Percentiles rank a stretch among this genome's conserved stretches.
phyloP scores from a whole-genome alignment of 176 grass and related monocot species.

The Puccinellia tenuiflora region DNA sequence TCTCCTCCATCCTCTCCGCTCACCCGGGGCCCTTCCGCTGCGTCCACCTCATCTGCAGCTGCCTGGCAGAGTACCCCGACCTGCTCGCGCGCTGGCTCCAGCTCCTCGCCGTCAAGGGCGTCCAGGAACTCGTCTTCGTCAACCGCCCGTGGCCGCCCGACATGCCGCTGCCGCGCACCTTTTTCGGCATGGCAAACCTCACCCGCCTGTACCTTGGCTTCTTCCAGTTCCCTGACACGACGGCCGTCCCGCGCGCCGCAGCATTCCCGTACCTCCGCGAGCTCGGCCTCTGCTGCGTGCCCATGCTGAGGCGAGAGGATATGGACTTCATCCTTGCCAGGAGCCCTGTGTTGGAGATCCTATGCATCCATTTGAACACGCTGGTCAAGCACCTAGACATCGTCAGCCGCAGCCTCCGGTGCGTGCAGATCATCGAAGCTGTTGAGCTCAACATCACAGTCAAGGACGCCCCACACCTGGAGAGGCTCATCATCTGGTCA shows the following conservation, averaged over 20 bases:
- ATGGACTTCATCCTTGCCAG: neutral
- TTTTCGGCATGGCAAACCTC: neutral
- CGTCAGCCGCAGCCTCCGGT: conserved; percentile 6
- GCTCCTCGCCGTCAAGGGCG: no score
- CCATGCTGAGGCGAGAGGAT: neutral
- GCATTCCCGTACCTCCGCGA: neutral
- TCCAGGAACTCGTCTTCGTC: no score
- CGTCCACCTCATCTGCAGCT: no score
- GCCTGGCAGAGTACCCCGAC: no score
- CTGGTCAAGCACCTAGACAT: neutral
- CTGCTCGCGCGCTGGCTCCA: no score
- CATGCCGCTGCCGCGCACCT: neutral
- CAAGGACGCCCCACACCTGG: neutral
- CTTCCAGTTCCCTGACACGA: neutral
- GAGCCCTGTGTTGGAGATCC: neutral
- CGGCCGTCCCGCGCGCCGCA: neutral
- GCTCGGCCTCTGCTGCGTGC: neutral
- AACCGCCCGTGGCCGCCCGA: no score
- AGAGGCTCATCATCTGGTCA: neutral
- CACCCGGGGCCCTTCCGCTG: no score
- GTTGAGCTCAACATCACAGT: neutral
- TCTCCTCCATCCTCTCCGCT: no score
- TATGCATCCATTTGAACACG: neutral
- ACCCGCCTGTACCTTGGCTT: neutral
- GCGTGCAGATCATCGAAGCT: neutral